A percentile compares a stretch with the other conserved stretches of the same genome.
Evolutionary conservation across 805 yeast genomes (phyloP).

Genomic region (Cyberlindnera lachancei): DNA sequence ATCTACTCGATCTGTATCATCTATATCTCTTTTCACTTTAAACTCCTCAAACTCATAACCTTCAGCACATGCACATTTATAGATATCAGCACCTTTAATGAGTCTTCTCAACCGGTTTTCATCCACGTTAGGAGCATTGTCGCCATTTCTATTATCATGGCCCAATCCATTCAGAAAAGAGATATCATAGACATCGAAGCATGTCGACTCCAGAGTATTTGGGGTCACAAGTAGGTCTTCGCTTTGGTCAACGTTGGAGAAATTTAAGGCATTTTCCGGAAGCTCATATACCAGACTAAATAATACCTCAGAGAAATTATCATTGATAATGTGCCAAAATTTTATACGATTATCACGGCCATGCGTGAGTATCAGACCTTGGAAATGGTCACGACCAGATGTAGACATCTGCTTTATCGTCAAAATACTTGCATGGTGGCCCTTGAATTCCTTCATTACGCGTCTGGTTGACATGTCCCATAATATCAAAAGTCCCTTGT

Average conservation of each 20-base stretch:
- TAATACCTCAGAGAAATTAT: slow-evolving; percentile 1
- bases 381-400: too few relatives aligned
- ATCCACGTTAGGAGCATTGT: slow-evolving; percentile 7
- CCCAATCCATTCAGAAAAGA: too few relatives aligned
- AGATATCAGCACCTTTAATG: slow-evolving; percentile 19
- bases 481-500: slow-evolving; percentile 6
- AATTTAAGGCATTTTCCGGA: slow-evolving; percentile 71
- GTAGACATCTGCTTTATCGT: slow-evolving; percentile 42
- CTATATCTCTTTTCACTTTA: slow-evolving; percentile 7
- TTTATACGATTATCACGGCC: slow-evolving; percentile 54
- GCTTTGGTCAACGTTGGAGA: slow-evolving; percentile 49
- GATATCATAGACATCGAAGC: slow-evolving; percentile 53
- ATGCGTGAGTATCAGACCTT: slow-evolving; percentile 53
- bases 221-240: slow-evolving; percentile 44
- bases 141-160: too few relatives aligned
- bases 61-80: slow-evolving; percentile 7
- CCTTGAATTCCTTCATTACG: slow-evolving; percentile 50
- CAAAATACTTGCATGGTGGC: slow-evolving; percentile 46
- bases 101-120: slow-evolving; percentile 15
- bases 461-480: slow-evolving; percentile 54
- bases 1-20: slow-evolving; percentile 13
- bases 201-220: slow-evolving; percentile 53
- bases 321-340: slow-evolving; percentile 34
- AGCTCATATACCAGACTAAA: slow-evolving; percentile 40
- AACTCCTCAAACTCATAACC: slow-evolving; percentile 15